These are phyloP conservation scores for Monilinia vaccinii-corymbosi DNA, from an alignment of 2,329 filamentous ascomycete genomes.

Conservation along the genomic window DNA sequence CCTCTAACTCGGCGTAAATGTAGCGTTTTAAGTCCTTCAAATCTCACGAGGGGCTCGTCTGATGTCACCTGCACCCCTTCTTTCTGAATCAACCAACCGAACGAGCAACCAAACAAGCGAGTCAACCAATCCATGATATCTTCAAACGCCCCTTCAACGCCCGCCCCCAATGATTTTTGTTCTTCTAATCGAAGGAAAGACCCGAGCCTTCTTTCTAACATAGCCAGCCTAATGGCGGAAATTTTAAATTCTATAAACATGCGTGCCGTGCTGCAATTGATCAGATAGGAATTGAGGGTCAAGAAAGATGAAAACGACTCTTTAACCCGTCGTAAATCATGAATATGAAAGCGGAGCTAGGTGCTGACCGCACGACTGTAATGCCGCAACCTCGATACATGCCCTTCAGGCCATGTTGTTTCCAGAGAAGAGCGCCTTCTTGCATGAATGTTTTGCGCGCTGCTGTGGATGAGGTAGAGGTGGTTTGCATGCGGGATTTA, in stretches of 20 bases:
- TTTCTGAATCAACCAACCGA: background rate
- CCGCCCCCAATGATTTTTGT: background rate
- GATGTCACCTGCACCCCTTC: background rate
- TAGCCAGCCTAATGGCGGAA: background rate
- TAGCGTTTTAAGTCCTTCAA: background rate
- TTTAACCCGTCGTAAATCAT: conserved; percentile 87
- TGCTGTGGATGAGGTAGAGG: conserved; percentile 45
- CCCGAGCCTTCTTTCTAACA: background rate
- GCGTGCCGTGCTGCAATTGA: background rate
- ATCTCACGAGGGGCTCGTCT: background rate
- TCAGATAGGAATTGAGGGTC: background rate
- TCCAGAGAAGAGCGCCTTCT: conserved; percentile 69
- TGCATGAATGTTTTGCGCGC: conserved; percentile 57
- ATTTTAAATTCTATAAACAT: background rate
- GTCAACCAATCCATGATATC: background rate
- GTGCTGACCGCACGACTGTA: conserved; percentile 77
- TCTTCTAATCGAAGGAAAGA: background rate
- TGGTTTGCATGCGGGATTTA: conserved; percentile 94
- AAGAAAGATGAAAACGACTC: conserved; percentile 28
- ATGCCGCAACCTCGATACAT: conserved; percentile 94
- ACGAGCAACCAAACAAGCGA: background rate
- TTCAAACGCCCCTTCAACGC: background rate
- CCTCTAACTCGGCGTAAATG: background rate
- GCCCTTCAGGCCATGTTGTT: conserved; percentile 69
- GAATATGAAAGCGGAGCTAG: conserved; percentile 97